Evolutionary conservation across 345 rosid species (phyloP).

Genomic region (Iberis pinnata): DNA sequence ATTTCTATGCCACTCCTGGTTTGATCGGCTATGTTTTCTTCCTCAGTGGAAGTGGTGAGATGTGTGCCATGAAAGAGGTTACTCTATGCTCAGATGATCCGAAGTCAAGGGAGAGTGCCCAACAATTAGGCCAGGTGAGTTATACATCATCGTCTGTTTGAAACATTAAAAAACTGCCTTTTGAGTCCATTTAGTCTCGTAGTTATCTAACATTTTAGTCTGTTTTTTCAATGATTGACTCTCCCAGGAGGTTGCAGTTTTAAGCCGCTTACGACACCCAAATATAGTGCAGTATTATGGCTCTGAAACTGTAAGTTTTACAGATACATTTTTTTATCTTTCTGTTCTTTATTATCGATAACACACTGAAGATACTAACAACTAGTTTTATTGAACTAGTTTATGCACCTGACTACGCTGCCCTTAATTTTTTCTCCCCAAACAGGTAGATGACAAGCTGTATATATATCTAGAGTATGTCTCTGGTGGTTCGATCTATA

Average conservation of each 20-base stretch:
- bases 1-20: slow-evolving; percentile 9
- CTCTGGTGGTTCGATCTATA: slow-evolving; percentile 81
- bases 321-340: slow-evolving; percentile 1
- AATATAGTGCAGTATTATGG: slow-evolving; percentile 85
- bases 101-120: slow-evolving; percentile 68
- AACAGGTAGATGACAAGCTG: slow-evolving; percentile 60
- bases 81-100: slow-evolving; percentile 71
- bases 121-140: slow-evolving; percentile 62
- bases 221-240: slow-evolving; percentile 1
- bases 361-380: background rate
- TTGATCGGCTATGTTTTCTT: slow-evolving; percentile 17
- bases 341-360: background rate
- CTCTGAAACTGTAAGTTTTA: slow-evolving; percentile 51
- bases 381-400: slow-evolving; percentile 7
- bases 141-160: slow-evolving; percentile 9
- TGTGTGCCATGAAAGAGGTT: slow-evolving; percentile 93
- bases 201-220: slow-evolving; percentile 1
- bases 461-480: slow-evolving; percentile 79
- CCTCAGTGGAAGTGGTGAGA: slow-evolving; percentile 68
- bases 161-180: background rate
- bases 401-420: slow-evolving; percentile 1
- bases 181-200: background rate
- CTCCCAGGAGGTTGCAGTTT: slow-evolving; percentile 54
- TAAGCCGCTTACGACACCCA: slow-evolving; percentile 62
- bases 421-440: slow-evolving; percentile 3